These are phyloP conservation scores for Cadophora luteo-olivacea DNA, from an alignment of 2,329 filamentous ascomycete species.

Conservation along the genomic window DNA sequence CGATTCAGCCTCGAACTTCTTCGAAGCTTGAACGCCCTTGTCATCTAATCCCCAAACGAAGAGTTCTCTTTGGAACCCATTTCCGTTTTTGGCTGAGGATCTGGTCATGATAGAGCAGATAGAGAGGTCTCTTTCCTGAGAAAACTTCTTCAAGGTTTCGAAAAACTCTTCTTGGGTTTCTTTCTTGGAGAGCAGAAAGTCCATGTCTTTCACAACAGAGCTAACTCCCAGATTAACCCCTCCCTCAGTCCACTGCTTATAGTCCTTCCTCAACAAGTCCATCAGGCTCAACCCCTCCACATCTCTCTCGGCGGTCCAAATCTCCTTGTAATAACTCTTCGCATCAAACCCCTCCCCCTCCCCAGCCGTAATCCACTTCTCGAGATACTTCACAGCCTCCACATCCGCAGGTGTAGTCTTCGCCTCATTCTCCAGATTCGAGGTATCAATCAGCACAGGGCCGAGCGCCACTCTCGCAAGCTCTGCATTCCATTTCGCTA, in stretches of 20 bases:
- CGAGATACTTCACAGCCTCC: constrained; percentile 63
- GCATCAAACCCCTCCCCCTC: constrained; percentile 55
- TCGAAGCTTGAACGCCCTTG: constrained; percentile 55
- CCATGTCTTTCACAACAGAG: constrained; percentile 67
- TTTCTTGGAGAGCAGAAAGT: constrained; percentile 64
- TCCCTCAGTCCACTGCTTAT: constrained; percentile 76
- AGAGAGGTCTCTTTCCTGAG: constrained; percentile 63
- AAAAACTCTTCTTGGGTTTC: constrained; percentile 54
- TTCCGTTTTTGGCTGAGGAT: constrained; percentile 53
- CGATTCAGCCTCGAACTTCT: constrained; percentile 58
- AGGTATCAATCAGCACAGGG: constrained; percentile 76
- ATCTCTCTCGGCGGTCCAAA: constrained; percentile 71
- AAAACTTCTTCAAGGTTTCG: constrained; percentile 57
- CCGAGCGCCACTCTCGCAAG: constrained; percentile 72
- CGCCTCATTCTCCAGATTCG: constrained; percentile 63
- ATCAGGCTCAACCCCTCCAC: constrained; percentile 64
- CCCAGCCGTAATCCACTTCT: constrained; percentile 48
- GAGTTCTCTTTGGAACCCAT: constrained; percentile 67
- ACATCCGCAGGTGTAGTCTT: constrained; percentile 71
- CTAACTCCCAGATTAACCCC: constrained; percentile 68
- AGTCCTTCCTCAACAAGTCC: constrained; percentile 81
- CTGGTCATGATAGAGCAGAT: constrained; percentile 74
- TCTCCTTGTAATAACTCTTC: constrained; percentile 61
- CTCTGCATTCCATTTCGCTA: constrained; percentile 55
- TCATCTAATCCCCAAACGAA: constrained; percentile 68